Conservation (phyloP, 2,329 filamentous ascomycete genomes). For the Metarhizium robertsii region DNA sequence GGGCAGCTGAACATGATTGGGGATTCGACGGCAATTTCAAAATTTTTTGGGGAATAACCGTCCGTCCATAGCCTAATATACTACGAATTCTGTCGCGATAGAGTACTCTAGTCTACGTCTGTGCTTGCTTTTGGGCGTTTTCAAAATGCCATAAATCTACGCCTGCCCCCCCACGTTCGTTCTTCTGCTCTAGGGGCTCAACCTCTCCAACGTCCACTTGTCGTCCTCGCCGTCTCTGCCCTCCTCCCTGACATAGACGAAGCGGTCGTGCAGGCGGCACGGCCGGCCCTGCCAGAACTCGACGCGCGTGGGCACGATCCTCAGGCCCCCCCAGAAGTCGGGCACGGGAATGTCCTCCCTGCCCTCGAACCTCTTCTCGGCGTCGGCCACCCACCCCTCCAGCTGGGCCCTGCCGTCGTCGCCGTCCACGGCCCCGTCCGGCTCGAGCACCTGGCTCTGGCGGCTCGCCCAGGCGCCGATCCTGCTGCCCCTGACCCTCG, state of each 20-base stretch:
- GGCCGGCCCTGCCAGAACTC: conserved; percentile 96
- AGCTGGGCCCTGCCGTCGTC: conserved; percentile 66
- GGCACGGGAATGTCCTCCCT: conserved; percentile 78
- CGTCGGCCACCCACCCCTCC: conserved; percentile 67
- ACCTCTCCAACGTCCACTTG: conserved; percentile 59
- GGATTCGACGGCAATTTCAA: not conserved
- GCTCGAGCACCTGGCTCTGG: conserved; percentile 69
- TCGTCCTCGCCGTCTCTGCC: conserved; percentile 20
- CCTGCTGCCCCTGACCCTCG: conserved; percentile 65
- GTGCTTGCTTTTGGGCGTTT: not conserved
- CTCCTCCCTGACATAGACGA: conserved; percentile 64
- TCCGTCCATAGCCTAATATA: no score
- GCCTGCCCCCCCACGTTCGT: not conserved
- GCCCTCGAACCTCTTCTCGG: conserved; percentile 66
- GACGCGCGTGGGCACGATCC: conserved; percentile 73
- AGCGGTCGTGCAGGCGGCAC: conserved; percentile 87
- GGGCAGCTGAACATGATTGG: no score
- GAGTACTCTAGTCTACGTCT: not conserved
- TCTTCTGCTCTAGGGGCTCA: conserved; percentile 50
- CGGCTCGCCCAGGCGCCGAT: conserved; percentile 90
- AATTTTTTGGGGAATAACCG: no score
- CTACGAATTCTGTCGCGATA: not conserved
- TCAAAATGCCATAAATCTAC: not conserved
- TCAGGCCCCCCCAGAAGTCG: conserved; percentile 87
- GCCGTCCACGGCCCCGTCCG: conserved; percentile 22